Base-by-base conservation (phyloP, 768 basidiomycete genomes). In the Suillus discolor region DNA sequence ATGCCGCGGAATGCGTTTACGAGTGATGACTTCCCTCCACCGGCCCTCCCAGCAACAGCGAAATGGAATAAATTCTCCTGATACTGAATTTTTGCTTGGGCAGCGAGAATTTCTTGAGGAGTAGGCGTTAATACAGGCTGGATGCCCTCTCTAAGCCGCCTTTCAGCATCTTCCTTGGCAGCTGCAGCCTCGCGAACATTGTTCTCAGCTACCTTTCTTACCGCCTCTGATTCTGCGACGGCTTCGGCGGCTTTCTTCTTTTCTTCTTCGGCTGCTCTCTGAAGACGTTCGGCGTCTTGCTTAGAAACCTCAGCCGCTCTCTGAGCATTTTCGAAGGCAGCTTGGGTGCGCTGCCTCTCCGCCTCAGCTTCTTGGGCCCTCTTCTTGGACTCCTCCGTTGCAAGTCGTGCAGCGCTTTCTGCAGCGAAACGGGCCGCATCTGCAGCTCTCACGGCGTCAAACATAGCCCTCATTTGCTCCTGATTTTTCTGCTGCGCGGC, bases 1-100 rank as follows among this genome's bases (percentile, higher is more conserved):
- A 74, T 57, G 13, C 74, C 74, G n/a, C 75, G 70, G 57, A 73
- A 70, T 36, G 73, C 68, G 63, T 76, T 75, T 59, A 76, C 66
- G 62, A 76, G 62, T 12, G 74, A 75, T n/a, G 74, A 75, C 62
- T 76, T 76, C 25, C 75, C 75, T 18, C 67, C 71, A 8, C 73
- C 74, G 4, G 71, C 66, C 31, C 65, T 44, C 16, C 75, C 74
- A 64, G 72, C 72, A 59, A 77, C 62, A 42, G 73, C 75, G 42
- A 77, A 70, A 64, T 77, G 73, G 44, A 70, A 70, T 23, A 69
- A 47, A 25, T 69, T 68, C 38, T 74, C 72, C 63, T 47, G 44
- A 28, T 67, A 67, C 55, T 67, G 63, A 36, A 67, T 42, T 25
- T n/a, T 61, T 47, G 6, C 23, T 39, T 66, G 53, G 15, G 66